Evolutionary conservation across 148 eudicot species (phyloP), one percentile per base, ranked within the genome.

Genomic region (Oxyria digyna): DNA sequence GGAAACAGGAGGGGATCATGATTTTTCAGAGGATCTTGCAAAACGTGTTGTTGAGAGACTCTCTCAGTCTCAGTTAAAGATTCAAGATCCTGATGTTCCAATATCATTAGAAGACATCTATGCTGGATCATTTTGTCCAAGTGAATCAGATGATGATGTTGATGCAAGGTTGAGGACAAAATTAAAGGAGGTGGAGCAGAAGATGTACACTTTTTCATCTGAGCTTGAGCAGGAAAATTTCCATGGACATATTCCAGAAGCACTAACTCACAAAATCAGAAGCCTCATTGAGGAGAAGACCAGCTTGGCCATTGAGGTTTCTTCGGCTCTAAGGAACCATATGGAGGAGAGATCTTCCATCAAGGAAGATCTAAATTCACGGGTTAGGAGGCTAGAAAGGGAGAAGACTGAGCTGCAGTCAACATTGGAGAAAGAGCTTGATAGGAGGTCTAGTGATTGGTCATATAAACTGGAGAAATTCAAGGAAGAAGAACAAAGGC

Each of bases 371-470:
- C 38, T 85, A 17, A 87, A 80, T 45, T 75, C 82, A 40, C 73
- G 64, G 68, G 73, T 84, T 20, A 77, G 74, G 73, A 85, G 72
- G 73, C 71, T 92, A 50, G 88, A 85, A 80, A 88, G 79, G 75
- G 98, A 92, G 75, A 92, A 86, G 74, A 72, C 63, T 63, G 96
- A 93, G 72, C 54, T 89, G 77, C 88, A 83, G 73, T 74, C 80
- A 69, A 72, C 84, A 52, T 52, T 93, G 67, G 98, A 93, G 77
- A 83, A 82, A 79, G 95, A 93, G 77, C 76, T 89, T 40, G 98
- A 93, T 75, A 79, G 96, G 75, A 89, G 98, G 80, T 89, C 96
- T 46, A 85, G 74, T 77, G 98, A 89, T 54, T 93, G 98, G 98
- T 86, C 91, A 7, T 68, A 63, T 24, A 87, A 89, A 78, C 79